Base-by-base conservation (phyloP, 306 rosid genomes). In the Mucuna pruriens region DNA sequence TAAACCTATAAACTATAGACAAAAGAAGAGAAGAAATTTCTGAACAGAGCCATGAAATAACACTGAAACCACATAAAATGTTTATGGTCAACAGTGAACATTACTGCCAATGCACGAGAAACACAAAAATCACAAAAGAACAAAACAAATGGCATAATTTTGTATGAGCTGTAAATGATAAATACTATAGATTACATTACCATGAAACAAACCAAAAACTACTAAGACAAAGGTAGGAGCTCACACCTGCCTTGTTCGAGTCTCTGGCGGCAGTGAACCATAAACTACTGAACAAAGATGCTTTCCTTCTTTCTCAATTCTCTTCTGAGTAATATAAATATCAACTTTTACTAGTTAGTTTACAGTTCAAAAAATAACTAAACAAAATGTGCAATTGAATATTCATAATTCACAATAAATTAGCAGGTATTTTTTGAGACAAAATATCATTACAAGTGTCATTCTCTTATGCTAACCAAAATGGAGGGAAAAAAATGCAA, bases 241-340 rank as follows among this genome's bases (percentile, higher is more conserved):
- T 64, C 82, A 71, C 78, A 95, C 99, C 96, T 95, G 98, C 80
- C 96, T 88, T 16, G 99, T 95, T 85, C 99, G 96, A 83, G 99
- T 95, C 84, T 91, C 96, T 20, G 99, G 98, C 36, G 99, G 99
- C 60, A 95, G 87, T 13, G 99, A 93, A 74, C 99, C 99, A 88
- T 95, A 95, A 83, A 95, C 99, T 75, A 95, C 93, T 1, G 98
- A 95, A 80, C 99, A 95, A 71, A 90, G 96, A 90, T 91, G 98
- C 77, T 89, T 86, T 77, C 92, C 90, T 58, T 77, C 87, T 34
- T 51, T 84, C 82, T 93, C 96, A 80, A 91, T 89, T 87, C 72
- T 25, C 85, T 65, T 95, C 99, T 95, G 88, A 84, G 80, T 72
- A 87, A 84, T 58, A 66, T 61, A 55, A 82, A 48, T 7, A 84